Evolutionary conservation across 768 basidiomycete species (phyloP), one percentile per base, ranked within the genome.

Genomic region (Asterophora lycoperdoides): DNA sequence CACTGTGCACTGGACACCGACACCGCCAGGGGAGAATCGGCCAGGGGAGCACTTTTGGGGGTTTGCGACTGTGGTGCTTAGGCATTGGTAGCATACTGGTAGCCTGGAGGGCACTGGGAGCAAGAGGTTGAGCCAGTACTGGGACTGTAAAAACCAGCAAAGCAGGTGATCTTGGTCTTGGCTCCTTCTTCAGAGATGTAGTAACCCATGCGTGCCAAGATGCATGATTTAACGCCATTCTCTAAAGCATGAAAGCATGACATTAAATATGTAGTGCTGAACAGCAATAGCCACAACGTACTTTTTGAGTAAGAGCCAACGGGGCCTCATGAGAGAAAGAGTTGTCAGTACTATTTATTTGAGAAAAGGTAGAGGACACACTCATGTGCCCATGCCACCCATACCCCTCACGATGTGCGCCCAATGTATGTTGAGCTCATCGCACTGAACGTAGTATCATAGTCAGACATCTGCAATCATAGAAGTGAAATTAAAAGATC

Each of bases 11-110:
- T 54, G 38, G 5, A 34, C 39, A 3, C 51, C 51, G 13, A 19
- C 10, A 1, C 57, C 60, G 5, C 58, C 64, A 1, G 54, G 53
- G 8, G 60, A 64, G 44, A 60, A 66, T 5, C 52, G 53, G 30
- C 65, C 62, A 14, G 63, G 59, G 17, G 59, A 62, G 42, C 59
- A 63, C n/a, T 44, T 36, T 46, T 58, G 54, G 7, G 64, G 61
- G 3, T 44, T 52, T 3, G 59, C 36, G 8, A 60, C 36, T n/a
- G 46, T 48, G 33, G 43, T 45, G 18, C 45, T 54, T 19, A 60
- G 59, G 36, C 65, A 64, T 49, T 60, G 53, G 15, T n/a, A n/a
- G n/a, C n/a, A n/a, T n/a, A n/a, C n/a, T n/a, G n/a, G n/a, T 51
- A 48, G 28, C 60, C 60, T 17, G 59, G 33, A 14, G 59, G 56